Percentiles rank a stretch among this genome's conserved stretches.
phyloP scores from a whole-genome alignment of 345 rosid species.

The Citrus sp. region DNA sequence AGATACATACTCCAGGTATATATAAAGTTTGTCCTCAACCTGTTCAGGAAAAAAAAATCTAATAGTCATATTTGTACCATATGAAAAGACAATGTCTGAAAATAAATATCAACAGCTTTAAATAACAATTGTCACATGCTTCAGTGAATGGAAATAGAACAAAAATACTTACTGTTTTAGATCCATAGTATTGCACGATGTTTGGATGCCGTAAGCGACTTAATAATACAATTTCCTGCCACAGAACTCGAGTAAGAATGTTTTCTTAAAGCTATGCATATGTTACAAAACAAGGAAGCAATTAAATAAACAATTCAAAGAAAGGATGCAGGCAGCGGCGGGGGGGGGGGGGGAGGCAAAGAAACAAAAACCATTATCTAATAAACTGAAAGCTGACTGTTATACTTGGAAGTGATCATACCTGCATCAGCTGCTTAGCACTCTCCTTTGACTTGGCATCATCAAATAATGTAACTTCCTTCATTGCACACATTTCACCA shows the following conservation, averaged over 20 bases:
- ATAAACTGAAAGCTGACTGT: not conserved
- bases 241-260: slow-evolving; percentile 2
- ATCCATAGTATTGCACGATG: slow-evolving; percentile 78
- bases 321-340: not conserved
- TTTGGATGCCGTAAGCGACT: slow-evolving; percentile 69
- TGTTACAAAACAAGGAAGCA: not conserved
- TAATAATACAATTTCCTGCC: slow-evolving; percentile 66
- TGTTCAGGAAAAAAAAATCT: slow-evolving; percentile 23
- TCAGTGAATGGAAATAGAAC: not conserved
- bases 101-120: not conserved
- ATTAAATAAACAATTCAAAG: not conserved
- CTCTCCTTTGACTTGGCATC: slow-evolving; percentile 68
- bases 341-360: too few species aligned
- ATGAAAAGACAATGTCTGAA: slow-evolving; percentile 1
- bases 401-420: not conserved
- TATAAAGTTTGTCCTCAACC: slow-evolving; percentile 64
- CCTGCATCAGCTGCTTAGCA: slow-evolving; percentile 66
- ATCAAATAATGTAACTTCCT: slow-evolving; percentile 56
- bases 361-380: too few species aligned
- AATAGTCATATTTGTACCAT: not conserved
- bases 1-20: slow-evolving; percentile 75
- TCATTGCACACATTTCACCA: slow-evolving; percentile 73
- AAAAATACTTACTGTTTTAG: slow-evolving; percentile 47
- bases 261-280: not conserved
- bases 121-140: not conserved